Conservation (phyloP, 108 stramenopile species). For the Skeletonema tropicum region DNA sequence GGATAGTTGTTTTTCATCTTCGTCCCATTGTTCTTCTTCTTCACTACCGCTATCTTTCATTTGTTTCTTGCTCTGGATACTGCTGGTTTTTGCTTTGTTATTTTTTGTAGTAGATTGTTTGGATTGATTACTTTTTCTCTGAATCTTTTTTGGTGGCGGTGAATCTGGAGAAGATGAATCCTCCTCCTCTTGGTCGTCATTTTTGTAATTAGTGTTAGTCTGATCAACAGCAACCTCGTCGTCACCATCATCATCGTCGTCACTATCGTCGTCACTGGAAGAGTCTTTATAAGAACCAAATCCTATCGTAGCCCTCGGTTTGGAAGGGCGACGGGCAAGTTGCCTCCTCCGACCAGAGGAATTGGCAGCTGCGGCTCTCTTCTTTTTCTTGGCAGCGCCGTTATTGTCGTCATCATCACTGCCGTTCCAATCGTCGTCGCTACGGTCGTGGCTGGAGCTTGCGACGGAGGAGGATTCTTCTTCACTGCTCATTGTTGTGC, state of each 20-base stretch:
- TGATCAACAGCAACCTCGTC: neutral
- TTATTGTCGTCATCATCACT: neutral
- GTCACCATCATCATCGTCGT: neutral
- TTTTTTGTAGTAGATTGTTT: neutral
- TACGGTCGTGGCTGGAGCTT: neutral
- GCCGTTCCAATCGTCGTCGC: neutral
- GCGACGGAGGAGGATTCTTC: neutral
- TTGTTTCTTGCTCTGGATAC: too few species aligned
- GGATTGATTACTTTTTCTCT: neutral
- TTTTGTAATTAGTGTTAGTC: neutral
- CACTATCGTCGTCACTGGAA: neutral
- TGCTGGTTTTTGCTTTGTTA: neutral
- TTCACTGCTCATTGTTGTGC: neutral
- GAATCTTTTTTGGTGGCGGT: neutral
- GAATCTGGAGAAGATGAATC: neutral
- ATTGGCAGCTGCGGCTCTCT: neutral
- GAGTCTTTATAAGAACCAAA: neutral
- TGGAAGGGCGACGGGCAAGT: neutral
- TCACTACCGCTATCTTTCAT: too few species aligned
- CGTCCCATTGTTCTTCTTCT: neutral
- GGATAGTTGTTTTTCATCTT: slow-evolving; percentile 18
- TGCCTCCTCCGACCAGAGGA: neutral
- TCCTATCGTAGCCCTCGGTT: neutral
- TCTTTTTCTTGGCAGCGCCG: neutral
- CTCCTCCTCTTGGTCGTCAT: neutral